Percentiles rank a stretch among this genome's conserved stretches.
Evolutionary conservation across 495 filamentous ascomycete species (phyloP).

Genomic region (Letharia lupina): DNA sequence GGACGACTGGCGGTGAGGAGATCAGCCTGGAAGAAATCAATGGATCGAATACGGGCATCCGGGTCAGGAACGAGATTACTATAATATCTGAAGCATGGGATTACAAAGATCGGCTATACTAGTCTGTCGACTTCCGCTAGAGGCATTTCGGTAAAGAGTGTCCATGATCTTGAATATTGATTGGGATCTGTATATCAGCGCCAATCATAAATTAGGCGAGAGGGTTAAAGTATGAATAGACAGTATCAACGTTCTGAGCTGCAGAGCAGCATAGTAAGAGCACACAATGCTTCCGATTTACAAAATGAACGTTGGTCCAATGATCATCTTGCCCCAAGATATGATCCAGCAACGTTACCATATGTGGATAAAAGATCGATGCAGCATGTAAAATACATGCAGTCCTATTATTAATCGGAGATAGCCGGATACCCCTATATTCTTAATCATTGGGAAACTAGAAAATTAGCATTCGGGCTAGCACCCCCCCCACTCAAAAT

Average conservation of each 20-base stretch:
- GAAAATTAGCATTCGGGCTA: too few species aligned
- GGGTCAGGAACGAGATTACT: slow-evolving; percentile 16
- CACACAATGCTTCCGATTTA: too few species aligned
- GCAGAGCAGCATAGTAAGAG: not conserved
- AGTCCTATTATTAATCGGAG: too few species aligned
- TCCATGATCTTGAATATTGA: not conserved
- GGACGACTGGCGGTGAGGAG: not conserved
- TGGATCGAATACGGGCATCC: not conserved
- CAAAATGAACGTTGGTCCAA: too few species aligned
- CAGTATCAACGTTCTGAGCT: not conserved
- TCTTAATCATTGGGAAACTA: too few species aligned
- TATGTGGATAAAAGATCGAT: too few species aligned
- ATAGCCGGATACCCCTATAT: too few species aligned
- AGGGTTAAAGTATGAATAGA: not conserved
- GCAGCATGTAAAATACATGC: too few species aligned
- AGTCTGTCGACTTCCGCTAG: not conserved
- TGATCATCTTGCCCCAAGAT: too few species aligned
- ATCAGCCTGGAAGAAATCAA: slow-evolving; percentile 9
- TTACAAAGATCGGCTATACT: slow-evolving; percentile 17
- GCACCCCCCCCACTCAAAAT: too few species aligned
- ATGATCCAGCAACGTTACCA: too few species aligned
- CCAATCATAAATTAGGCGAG: not conserved
- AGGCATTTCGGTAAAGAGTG: not conserved
- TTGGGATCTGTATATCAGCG: not conserved
- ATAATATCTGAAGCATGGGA: slow-evolving; percentile 16